Evolutionary conservation across 768 basidiomycete species (phyloP), one percentile per base, ranked within the genome.

Genomic region (Nidularia pulvinata): DNA sequence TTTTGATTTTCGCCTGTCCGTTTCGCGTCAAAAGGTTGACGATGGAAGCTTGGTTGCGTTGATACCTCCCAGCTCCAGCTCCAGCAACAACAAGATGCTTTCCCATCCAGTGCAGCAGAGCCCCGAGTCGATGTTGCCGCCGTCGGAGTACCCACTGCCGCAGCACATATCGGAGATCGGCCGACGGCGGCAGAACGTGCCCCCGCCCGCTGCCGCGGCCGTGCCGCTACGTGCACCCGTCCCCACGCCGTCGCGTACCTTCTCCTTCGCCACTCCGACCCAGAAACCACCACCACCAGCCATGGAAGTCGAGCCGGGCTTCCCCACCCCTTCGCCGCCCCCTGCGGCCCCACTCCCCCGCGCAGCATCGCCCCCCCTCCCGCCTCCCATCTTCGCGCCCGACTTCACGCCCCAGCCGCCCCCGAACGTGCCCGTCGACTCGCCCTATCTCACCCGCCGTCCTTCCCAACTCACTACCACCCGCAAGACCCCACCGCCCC

Each of bases 321-420:
- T 45, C 5, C 16, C 33, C 25, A 37, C 51, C 9, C 55, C 32
- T 30, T 49, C 33, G 16, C 46, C 55, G 7, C 39, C 35, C 19
- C 37, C 25, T 1, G 22, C 46, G 1, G 43, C 39, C 10, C 45
- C 45, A 10, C 46, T 49, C 2, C 54, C 19, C 32, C 54, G 44
- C 6, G 54, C 50, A n/a, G 45, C 49, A 30, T 11, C 30, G 5
- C 50, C 49, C n/a, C 46, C 54, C 5, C 50, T 49, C 6, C 46
- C 19, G 25, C 47, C 45, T 7, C 50, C n/a, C 14, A 43, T 2
- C 54, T 33, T 36, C 13, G 16, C 37, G 19, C 13, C 36, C 13
- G 34, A 10, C n/a, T 22, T 37, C 9, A 16, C 37, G 16, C n/a
- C 35, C 6, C 39, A 37, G 13, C 55, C 25, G 7, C 47, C 33